A percentile compares a stretch with the other conserved stretches of the same genome.
These are phyloP conservation scores for Apiospora malaysiana DNA, from an alignment of 2,329 filamentous ascomycete genomes.

Conservation along the genomic window DNA sequence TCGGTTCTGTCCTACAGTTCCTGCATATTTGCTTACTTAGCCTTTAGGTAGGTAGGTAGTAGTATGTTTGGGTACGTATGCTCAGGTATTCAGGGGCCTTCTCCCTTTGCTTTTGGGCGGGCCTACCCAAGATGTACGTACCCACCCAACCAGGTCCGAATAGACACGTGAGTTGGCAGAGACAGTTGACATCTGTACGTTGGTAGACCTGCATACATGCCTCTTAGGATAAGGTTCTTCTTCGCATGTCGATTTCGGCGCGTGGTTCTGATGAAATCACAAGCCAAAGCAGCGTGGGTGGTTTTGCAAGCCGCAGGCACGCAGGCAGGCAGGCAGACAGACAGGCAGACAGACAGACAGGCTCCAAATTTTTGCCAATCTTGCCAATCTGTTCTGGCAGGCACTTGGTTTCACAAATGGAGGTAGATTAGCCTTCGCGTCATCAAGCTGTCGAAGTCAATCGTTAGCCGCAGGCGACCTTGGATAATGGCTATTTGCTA, in stretches of 20 bases:
- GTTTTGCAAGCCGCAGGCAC: neutral
- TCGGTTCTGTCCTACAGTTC: neutral
- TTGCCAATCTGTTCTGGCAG: neutral
- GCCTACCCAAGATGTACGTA: neutral
- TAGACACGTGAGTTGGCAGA: neutral
- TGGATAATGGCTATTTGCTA: neutral
- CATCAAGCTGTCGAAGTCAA: conserved; percentile 4
- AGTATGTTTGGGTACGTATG: neutral
- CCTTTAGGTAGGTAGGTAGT: too few species aligned
- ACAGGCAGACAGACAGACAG: too few species aligned
- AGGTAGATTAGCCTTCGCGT: neutral
- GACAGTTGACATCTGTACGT: neutral
- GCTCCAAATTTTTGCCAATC: too few species aligned
- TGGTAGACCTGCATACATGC: neutral
- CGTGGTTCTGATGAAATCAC: neutral
- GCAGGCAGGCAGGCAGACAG: too few species aligned
- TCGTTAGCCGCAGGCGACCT: neutral
- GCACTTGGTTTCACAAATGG: neutral
- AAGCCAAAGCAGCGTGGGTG: neutral
- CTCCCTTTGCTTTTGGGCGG: neutral
- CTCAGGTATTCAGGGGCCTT: neutral
- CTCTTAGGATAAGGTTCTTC: neutral
- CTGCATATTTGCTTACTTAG: neutral
- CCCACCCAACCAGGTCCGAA: neutral
- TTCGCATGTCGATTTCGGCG: neutral